Evolutionary conservation across 164 flowering plant species (phyloP).

Genomic region (Kalanchoe fedtschenkoi): DNA sequence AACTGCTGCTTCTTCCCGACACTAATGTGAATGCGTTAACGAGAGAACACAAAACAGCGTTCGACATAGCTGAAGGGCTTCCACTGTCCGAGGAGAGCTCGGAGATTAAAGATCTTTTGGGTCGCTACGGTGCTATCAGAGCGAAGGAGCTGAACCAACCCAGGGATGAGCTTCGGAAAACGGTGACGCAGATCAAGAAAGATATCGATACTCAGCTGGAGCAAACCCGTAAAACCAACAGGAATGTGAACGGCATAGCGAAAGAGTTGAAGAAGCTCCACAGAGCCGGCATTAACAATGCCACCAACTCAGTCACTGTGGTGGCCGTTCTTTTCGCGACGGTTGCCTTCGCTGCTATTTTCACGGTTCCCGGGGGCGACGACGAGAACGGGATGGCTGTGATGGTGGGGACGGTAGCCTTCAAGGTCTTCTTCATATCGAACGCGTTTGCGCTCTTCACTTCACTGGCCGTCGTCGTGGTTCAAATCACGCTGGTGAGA

Average conservation of each 20-base stretch:
- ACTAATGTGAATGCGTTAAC: conserved; percentile 58
- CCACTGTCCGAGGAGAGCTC: conserved; percentile 50
- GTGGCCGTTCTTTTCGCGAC: conserved; percentile 77
- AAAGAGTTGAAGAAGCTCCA: conserved; percentile 61
- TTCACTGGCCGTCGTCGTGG: conserved; percentile 72
- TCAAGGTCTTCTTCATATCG: conserved; percentile 60
- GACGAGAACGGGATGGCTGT: conserved; percentile 38
- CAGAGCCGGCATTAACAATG: conserved; percentile 68
- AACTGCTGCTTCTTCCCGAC: conserved; percentile 42
- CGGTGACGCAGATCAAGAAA: conserved; percentile 60
- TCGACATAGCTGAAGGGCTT: conserved; percentile 66
- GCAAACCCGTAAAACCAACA: conserved; percentile 62
- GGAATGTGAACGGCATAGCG: conserved; percentile 53
- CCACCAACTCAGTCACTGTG: conserved; percentile 72
- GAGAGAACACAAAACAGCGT: conserved; percentile 67
- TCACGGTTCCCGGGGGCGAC: conserved; percentile 71
- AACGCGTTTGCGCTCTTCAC: conserved; percentile 69
- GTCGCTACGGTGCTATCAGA: conserved; percentile 40
- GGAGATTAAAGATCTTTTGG: conserved; percentile 43
- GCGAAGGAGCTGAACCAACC: conserved; percentile 75
- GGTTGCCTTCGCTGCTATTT: conserved; percentile 72
- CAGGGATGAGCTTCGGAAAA: conserved; percentile 59
- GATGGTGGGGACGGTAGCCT: conserved; percentile 28
- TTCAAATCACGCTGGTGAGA: conserved; percentile 67
- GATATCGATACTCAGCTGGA: conserved; percentile 71